Evolutionary conservation across 257 asterid species (phyloP).

Genomic region (Hygrophila difformis): DNA sequence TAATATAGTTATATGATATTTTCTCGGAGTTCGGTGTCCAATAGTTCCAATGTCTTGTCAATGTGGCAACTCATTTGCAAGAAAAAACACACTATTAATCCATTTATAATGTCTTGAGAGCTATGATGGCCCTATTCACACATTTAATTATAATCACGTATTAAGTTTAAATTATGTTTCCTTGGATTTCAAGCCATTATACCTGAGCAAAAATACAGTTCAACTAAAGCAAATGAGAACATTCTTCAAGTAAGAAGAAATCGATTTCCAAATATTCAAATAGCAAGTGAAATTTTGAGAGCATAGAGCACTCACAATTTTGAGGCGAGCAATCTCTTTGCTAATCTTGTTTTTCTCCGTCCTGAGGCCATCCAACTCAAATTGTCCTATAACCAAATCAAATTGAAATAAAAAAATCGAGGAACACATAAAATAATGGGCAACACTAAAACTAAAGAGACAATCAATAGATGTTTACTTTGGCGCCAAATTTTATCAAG

Average conservation of each 20-base stretch:
- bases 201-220: no score
- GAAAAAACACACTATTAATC: no score
- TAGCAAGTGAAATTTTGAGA: background rate
- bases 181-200: no score
- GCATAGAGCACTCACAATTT: slow-evolving; percentile 46
- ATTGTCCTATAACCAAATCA: slow-evolving; percentile 57
- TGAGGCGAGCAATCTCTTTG: slow-evolving; percentile 68
- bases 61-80: no score
- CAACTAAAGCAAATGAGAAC: no score
- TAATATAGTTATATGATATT: no score
- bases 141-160: no score
- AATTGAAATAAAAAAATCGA: background rate
- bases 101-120: no score
- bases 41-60: no score
- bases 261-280: background rate
- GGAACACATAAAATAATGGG: background rate
- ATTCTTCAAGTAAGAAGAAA: slow-evolving; percentile 6
- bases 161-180: no score
- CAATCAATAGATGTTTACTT: slow-evolving; percentile 30
- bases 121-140: no score
- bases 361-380: slow-evolving; percentile 65
- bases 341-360: slow-evolving; percentile 63
- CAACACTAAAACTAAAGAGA: background rate
- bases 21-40: no score
- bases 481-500: slow-evolving; percentile 81